A percentile compares a stretch with the other conserved stretches of the same genome.
Evolutionary conservation across 257 asterid species (phyloP).

Genomic region (Lithospermum erythrorhizon): DNA sequence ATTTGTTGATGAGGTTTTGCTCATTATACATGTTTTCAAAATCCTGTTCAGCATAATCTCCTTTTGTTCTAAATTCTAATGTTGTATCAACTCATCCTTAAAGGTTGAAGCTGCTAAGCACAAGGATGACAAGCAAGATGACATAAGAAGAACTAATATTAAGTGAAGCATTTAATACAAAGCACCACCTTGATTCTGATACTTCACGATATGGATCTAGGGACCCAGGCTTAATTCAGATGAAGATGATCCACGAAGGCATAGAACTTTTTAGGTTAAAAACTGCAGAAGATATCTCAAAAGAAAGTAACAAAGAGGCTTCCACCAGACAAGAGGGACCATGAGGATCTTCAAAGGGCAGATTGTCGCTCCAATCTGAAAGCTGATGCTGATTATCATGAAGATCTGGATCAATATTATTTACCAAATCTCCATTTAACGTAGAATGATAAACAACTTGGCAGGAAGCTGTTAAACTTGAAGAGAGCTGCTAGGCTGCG

Average conservation of each 20-base stretch:
- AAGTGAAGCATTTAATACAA: conserved; percentile 40
- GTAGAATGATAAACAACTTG: no score
- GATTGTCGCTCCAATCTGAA: conserved; percentile 25
- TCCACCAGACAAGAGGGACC: conserved; percentile 9
- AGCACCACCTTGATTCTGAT: conserved; percentile 33
- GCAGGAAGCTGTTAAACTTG: conserved; percentile 38
- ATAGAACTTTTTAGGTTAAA: conserved; percentile 17
- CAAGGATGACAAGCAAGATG: conserved; percentile 19
- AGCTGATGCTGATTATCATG: conserved; percentile 19
- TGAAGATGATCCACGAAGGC: conserved; percentile 22
- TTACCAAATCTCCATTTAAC: no score
- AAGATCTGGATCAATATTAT: no score
- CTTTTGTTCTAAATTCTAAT: neutral
- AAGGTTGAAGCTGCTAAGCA: conserved; percentile 61
- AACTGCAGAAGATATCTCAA: conserved; percentile 7
- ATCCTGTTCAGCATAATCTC: no score
- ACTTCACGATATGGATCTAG: conserved; percentile 18
- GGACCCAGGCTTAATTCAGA: conserved; percentile 27
- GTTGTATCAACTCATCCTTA: conserved; percentile 1
- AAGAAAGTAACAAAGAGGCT: conserved; percentile 11
- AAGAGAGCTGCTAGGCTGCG: conserved; percentile 79
- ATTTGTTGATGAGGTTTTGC: no score
- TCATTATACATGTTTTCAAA: no score
- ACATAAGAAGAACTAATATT: conserved; percentile 35
- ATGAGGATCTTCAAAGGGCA: conserved; percentile 13